Evolutionary conservation across 768 basidiomycete genomes (phyloP), one percentile per base, ranked within the genome.

Genomic region (Cystobasidium tubakii): DNA sequence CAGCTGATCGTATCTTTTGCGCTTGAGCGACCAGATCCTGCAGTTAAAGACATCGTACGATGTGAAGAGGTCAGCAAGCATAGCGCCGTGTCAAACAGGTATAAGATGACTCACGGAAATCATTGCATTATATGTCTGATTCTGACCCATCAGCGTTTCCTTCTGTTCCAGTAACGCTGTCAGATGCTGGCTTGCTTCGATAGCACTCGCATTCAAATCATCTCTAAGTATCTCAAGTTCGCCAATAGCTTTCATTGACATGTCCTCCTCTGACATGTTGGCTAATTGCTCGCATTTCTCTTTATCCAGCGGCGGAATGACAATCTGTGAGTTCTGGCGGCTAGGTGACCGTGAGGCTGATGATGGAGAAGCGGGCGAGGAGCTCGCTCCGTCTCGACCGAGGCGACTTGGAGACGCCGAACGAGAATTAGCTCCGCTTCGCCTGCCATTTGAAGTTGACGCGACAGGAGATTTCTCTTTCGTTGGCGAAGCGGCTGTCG

Each of bases 61-160:
- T 42, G 17, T 7, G 17, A 7, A 42, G 42, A 7, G 9, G 17
- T 7, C 42, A 42, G 7, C 9, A 17, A 4, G 17, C 53, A 44
- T 66, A n/a, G 9, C 15, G 10, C n/a, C 43, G 10, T 34, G 25
- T 19, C 7, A 50, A 54, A 44, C 4, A 10, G 7, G n/a, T n/a
- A 17, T 21, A 34, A n/a, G 23, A 1, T 12, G 33, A 67, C 66
- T 33, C 19, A 74, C 74, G 39, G 70, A 66, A 19, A 75, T 75
- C 74, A 75, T 75, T 10, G 54, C 44, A 63, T 75, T 67, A 36
- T 75, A 75, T 19, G 74, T 75, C 46, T 64, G 66, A 55, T 46
- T 62, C 34, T 75, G 66, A 25, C 55, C 74, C n/a, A 36, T 62
- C 29, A 75, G 74, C 21, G n/a, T 72, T 46, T 75, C 74, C 29